A percentile compares a stretch with the other conserved stretches of the same genome.
Conservation (phyloP, 2,329 filamentous ascomycete genomes). For the Fusarium stilboides region DNA sequence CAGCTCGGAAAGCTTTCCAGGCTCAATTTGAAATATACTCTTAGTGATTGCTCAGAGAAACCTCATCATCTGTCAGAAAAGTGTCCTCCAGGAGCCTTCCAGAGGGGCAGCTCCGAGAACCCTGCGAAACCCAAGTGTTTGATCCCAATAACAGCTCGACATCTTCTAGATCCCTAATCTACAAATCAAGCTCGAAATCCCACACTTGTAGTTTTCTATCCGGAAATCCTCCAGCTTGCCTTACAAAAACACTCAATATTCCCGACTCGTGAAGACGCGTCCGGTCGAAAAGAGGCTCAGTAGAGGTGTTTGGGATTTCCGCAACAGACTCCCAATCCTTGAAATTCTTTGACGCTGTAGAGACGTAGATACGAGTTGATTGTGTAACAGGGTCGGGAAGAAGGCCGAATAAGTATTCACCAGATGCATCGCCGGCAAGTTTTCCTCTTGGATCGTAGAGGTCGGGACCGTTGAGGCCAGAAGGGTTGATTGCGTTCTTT, state of each 20-base stretch:
- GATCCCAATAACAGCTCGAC: no score
- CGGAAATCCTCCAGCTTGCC: conserved; percentile 26
- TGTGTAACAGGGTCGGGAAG: conserved; percentile 17
- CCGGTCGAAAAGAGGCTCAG: conserved; percentile 33
- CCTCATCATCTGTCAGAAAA: no score
- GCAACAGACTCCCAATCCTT: conserved; percentile 30
- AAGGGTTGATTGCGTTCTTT: conserved; percentile 30
- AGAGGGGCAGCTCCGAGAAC: no score
- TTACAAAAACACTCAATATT: conserved; percentile 26
- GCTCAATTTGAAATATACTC: no score
- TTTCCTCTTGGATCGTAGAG: conserved; percentile 38
- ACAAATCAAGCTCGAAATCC: conserved; percentile 37
- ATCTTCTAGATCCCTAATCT: background rate
- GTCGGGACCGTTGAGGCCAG: conserved; percentile 32
- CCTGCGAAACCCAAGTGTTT: no score
- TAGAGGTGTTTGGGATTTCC: conserved; percentile 30
- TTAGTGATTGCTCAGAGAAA: no score
- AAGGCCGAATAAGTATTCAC: conserved; percentile 28
- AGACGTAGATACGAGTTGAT: conserved; percentile 19
- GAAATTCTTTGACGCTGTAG: conserved; percentile 15
- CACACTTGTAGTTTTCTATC: conserved; percentile 37
- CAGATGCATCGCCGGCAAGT: conserved; percentile 27
- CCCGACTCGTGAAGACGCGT: conserved; percentile 17
- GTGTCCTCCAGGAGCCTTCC: no score
- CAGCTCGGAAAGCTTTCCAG: no score